Base-by-base conservation (phyloP, 352 stramenopile species). In the Phytophthora sp. region DNA sequence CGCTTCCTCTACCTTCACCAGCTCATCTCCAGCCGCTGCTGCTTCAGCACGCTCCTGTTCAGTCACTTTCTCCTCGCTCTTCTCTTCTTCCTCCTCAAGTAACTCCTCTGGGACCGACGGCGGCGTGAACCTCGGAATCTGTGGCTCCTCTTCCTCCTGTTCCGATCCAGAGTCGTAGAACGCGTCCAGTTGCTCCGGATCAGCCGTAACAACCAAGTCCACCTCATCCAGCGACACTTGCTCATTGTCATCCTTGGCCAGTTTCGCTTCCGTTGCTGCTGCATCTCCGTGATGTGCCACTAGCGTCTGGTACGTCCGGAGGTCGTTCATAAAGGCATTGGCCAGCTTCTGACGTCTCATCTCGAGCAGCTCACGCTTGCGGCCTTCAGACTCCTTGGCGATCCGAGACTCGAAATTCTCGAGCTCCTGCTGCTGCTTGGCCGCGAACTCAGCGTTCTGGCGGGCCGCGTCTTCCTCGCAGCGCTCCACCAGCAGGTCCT, bases 261-360 rank as follows among this genome's bases (percentile, higher is more conserved):
- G 31, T 8, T 26, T 49, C 11, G 64, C 45, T 24, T 65, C 38
- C 1, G 33, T 74, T 2, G 59, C 41, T 13, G 53, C 63, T 9
- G 61, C 65, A 1, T 71, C 65, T 45, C 78, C 76, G 35, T 92
- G 80, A 60, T 88, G 79, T 29, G 71, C 74, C 44, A 89, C 70
- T 12, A 94, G 63, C 53, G 84, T 89, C 67, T 93, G 85, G 62
- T 95, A 95, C 30, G 84, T 91, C 66, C 79, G 75, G 42, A 95
- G 69, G 45, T 95, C 88, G 50, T 91, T 87, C 51, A 77, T 64
- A 61, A 95, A 94, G 13, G 83, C 84, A 16, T 77, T 76, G 9
- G 77, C 80, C 15, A 94, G 62, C 26, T 76, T 74, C 45, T 88
- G 66, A 1, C 85, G 77, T 26, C 80, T 74, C 44, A 74, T 74